Percentiles rank a stretch among this genome's conserved stretches.
Evolutionary conservation across 1,284 basidiomycete species (phyloP).

Genomic region (Ustilago bromivora): DNA sequence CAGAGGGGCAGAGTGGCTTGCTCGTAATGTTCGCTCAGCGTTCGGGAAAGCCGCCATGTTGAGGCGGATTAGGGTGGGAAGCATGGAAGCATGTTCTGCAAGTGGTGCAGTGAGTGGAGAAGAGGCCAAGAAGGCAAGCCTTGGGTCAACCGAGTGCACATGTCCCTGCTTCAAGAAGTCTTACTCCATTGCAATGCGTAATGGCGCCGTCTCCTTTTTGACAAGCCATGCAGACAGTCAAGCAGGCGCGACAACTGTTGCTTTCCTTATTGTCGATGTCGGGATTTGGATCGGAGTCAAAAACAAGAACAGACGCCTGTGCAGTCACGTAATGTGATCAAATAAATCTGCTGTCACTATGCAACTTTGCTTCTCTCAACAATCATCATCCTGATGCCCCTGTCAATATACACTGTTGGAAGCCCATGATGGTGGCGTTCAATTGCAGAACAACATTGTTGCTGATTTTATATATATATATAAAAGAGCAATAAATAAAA

Average conservation of each 20-base stretch:
- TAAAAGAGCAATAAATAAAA: too few species aligned
- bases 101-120: not conserved
- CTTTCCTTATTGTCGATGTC: not conserved
- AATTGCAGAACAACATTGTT: too few species aligned
- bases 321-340: too few species aligned
- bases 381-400: too few species aligned
- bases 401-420: too few species aligned
- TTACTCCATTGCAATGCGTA: not conserved
- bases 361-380: too few species aligned
- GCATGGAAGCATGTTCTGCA: not conserved
- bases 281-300: not conserved
- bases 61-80: not conserved
- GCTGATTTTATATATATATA: too few species aligned
- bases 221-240: not conserved
- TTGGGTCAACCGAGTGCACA: slow-evolving; percentile 1
- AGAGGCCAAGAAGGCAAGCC: not conserved
- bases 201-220: not conserved
- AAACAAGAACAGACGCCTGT: slow-evolving; percentile 1
- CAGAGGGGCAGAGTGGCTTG: not conserved
- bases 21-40: not conserved
- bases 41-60: slow-evolving; percentile 5
- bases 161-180: not conserved
- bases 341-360: too few species aligned
- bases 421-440: too few species aligned
- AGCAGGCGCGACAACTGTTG: not conserved